Base-by-base conservation (phyloP, 2,329 filamentous ascomycete species). In the Aspergillus hortae region DNA sequence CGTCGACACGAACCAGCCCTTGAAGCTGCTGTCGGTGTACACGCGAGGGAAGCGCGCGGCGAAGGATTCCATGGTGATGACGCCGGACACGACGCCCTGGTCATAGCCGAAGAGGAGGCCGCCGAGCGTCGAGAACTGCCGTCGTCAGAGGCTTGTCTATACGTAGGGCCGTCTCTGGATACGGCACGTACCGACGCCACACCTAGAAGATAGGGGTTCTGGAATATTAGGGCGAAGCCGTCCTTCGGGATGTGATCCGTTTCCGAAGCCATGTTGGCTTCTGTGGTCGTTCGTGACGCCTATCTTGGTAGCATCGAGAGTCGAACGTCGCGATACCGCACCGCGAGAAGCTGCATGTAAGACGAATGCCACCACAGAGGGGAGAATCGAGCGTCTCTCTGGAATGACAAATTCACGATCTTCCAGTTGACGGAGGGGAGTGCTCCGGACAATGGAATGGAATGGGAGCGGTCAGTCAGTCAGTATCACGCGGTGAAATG, bases 1-100 rank as follows among this genome's bases (percentile, higher is more conserved):
- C 2, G 73, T 77, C 5, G 79, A 79, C 2, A 80, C 76, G 48
- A 80, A 79, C 77, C 78, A 80, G 30, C 77, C 78, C 54, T 80
- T 78, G 64, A 78, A 78, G 10, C 71, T 61, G 52, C 69, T 74
- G 52, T 80, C 75, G 0, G 67, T 51, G 45, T 71, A 75, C 14
- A 78, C 67, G 6, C 67, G 62, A 12, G 74, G 75, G 40, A 72
- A 69, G 12, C 62, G 57, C 27, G 69, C 69, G 3, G 62, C 71
- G 52, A 79, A 78, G 4, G 67, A 72, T 53, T 77, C 68, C 76
- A 79, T 79, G 0, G 67, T 71, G 27, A 78, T 60, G 1, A 78
- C 70, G n/a, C 73, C 74, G 1, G 73, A 76, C 6, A 79, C 67
- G 14, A 79, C 76, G 3, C 76, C 77, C 46, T 80, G 77, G 49